These are phyloP conservation scores for Serpula lacrymans DNA, from an alignment of 768 basidiomycete species.

Conservation along the genomic window DNA sequence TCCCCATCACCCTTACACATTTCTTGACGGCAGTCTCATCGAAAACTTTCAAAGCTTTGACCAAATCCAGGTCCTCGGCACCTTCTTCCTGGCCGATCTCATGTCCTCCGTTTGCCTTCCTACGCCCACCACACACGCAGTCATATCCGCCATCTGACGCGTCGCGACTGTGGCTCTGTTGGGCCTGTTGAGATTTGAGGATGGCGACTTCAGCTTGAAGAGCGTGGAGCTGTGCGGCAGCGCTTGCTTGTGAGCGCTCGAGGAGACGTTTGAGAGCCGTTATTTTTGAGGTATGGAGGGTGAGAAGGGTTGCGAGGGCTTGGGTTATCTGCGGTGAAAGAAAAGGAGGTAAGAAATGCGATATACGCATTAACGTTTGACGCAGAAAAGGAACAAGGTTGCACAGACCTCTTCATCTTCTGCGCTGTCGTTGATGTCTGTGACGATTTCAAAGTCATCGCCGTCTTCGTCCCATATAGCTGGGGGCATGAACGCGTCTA, in stretches of 20 bases:
- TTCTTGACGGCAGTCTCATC: constrained; percentile 68
- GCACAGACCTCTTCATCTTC: constrained; percentile 69
- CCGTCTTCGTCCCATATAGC: constrained; percentile 52
- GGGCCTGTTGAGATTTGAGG: constrained; percentile 43
- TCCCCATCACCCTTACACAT: constrained; percentile 55
- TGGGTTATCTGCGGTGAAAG: constrained; percentile 36
- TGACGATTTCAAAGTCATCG: constrained; percentile 73
- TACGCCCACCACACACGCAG: constrained; percentile 57
- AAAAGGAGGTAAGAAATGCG: constrained; percentile 1
- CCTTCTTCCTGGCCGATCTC: constrained; percentile 42
- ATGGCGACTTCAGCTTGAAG: constrained; percentile 77
- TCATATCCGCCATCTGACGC: constrained; percentile 23
- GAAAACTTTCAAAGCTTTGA: constrained; percentile 51
- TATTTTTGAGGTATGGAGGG: constrained; percentile 51
- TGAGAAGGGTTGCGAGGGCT: constrained; percentile 37
- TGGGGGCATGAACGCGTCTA: constrained; percentile 24
- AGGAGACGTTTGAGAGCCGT: constrained; percentile 75
- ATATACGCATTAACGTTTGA: constrained; percentile 4
- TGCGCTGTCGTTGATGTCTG: constrained; percentile 51
- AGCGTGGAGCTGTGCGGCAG: constrained; percentile 81
- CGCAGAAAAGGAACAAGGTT: not conserved
- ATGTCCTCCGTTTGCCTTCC: constrained; percentile 66
- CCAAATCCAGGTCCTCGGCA: constrained; percentile 46
- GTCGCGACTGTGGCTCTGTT: not conserved
- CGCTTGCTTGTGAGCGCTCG: constrained; percentile 74